Evolutionary conservation across 148 eudicot genomes (phyloP).

Genomic region (Chenopodium suecicum): DNA sequence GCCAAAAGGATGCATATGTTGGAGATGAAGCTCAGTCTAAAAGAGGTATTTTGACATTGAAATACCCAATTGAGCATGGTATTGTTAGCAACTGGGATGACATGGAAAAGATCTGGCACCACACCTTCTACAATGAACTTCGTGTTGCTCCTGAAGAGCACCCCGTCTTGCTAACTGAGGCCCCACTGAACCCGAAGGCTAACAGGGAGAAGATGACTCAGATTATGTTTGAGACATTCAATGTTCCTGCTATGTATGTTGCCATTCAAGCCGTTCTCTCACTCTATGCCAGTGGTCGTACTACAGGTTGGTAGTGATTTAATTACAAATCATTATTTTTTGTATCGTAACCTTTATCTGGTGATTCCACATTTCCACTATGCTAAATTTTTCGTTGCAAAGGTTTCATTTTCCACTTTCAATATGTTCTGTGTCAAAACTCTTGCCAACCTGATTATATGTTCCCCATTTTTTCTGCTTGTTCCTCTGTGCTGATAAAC

Average conservation of each 20-base stretch:
- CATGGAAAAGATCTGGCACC: conserved; percentile 76
- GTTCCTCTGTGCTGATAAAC: neutral
- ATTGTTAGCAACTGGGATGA: conserved; percentile 60
- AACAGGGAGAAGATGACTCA: conserved; percentile 60
- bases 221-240: conserved; percentile 62
- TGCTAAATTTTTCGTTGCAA: neutral
- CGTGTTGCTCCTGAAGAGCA: conserved; percentile 71
- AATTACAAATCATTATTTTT: neutral
- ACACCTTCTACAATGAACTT: conserved; percentile 64
- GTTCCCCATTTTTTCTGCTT: neutral
- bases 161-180: conserved; percentile 58
- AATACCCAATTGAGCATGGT: conserved; percentile 50
- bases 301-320: conserved; percentile 37
- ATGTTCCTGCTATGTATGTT: conserved; percentile 59
- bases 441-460: neutral
- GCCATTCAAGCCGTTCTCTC: conserved; percentile 62
- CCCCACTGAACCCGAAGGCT: conserved; percentile 59
- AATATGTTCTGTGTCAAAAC: neutral
- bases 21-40: conserved; percentile 42
- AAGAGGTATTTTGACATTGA: conserved; percentile 38
- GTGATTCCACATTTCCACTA: neutral
- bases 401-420: neutral
- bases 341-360: neutral
- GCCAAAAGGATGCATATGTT: conserved; percentile 36
- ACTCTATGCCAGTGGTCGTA: conserved; percentile 66